phyloP scores from a whole-genome alignment of 768 basidiomycete genomes.

The Suillus tomentosus region DNA sequence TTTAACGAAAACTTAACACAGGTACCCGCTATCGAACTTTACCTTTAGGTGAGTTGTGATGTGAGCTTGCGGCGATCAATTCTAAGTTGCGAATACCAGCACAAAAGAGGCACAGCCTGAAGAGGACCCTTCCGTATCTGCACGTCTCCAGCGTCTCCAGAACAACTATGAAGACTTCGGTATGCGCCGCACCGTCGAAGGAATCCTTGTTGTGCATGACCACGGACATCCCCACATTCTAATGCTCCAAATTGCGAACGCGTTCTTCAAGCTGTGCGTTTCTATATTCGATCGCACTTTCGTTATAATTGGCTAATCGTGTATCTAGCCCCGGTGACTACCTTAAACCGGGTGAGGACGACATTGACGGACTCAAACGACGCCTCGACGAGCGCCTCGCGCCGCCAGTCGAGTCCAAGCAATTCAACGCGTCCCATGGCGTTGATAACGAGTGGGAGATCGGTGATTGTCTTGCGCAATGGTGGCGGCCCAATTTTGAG shows the following conservation, averaged over 20 bases:
- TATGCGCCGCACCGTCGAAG: slow-evolving; percentile 94
- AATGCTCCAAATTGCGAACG: slow-evolving; percentile 98
- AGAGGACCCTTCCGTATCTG: slow-evolving; percentile 95
- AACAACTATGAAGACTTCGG: slow-evolving; percentile 98
- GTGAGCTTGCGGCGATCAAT: slow-evolving; percentile 5
- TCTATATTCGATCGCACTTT: not conserved
- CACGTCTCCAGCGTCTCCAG: slow-evolving; percentile 90
- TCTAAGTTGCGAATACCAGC: slow-evolving; percentile 40
- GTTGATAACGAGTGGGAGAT: slow-evolving; percentile 95
- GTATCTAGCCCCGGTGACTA: slow-evolving; percentile 89
- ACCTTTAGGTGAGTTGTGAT: slow-evolving; percentile 70
- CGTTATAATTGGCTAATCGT: not conserved
- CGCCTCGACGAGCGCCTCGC: slow-evolving; percentile 89
- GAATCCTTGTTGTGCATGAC: slow-evolving; percentile 78
- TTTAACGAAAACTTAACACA: slow-evolving; percentile 28
- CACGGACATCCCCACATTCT: slow-evolving; percentile 97
- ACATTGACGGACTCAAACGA: slow-evolving; percentile 86
- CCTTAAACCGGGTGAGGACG: slow-evolving; percentile 94
- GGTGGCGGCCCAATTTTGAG: slow-evolving; percentile 99
- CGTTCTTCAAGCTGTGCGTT: slow-evolving; percentile 97
- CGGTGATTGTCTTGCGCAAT: slow-evolving; percentile 94
- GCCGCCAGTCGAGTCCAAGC: slow-evolving; percentile 69
- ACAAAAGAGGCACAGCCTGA: slow-evolving; percentile 97
- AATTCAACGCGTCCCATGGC: slow-evolving; percentile 75
- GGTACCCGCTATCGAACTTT: slow-evolving; percentile 88